Evolutionary conservation across 805 yeast genomes (phyloP), one percentile per base, ranked within the genome.

Genomic region (Yamadazyma takamatsuzukensis): DNA sequence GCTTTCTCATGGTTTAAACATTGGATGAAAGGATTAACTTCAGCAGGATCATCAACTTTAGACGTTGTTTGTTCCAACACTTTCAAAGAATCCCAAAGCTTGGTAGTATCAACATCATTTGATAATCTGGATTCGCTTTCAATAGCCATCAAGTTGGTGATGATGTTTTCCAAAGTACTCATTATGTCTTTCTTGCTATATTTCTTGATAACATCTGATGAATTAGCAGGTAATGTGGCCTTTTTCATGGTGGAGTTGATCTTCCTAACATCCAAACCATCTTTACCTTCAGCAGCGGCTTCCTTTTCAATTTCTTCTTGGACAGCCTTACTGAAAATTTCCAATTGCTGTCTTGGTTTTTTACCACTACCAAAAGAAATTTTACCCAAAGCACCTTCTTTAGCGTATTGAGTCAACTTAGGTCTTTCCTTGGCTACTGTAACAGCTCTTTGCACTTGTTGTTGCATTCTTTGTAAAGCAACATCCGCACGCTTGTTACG

Each of bases 381-480:
- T 60, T 82, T 85, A 47, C 97, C 97, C 38, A 90, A 69, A 2
- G 95, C 93, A 48, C 96, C 96, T 51, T 82, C 95, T 49, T 74
- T 74, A 18, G 78, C 76, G 47, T 76, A 77, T 42, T 73, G 80
- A 26, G 73, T 71, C 23, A 72, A 64, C 61, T 80, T 80, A 33
- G 86, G 83, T 64, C 87, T 77, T 50, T 87, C 96, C 54, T 86
- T 85, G 15, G 97, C 98, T 24, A 86, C 90, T 34, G 90, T 84
- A 12, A 90, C 97, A 11, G 97, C 97, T 51, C 84, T 86, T 53
- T 88, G 94, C 33, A 90, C 96, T 65, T 90, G 97, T 56, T 88
- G 96, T 64, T 90, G 97, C 96, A 93, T 86, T 70, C 97, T 80
- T 67, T 86, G 96, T 50, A 89, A 71, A 1, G 96, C 96, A 44